phyloP scores from a whole-genome alignment of 768 basidiomycete genomes.

The Candolleomyces efflorescens region DNA sequence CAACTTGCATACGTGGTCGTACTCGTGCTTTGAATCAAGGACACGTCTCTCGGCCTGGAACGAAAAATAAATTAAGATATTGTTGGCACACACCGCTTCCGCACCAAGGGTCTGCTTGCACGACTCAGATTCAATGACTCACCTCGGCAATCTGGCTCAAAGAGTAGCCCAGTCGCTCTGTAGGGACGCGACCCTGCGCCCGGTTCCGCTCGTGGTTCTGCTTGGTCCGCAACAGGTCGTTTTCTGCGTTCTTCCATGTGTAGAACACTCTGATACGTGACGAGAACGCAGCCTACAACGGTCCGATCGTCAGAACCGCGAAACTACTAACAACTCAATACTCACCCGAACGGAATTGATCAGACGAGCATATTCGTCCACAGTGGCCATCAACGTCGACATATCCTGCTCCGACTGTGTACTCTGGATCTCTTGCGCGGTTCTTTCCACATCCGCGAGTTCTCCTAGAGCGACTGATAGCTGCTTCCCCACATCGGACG shows the following conservation, averaged over 20 bases:
- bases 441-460: constrained; percentile 70
- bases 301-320: background rate
- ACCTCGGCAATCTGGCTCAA: constrained; percentile 81
- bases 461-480: constrained; percentile 66
- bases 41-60: constrained; percentile 79
- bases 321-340: constrained; percentile 3
- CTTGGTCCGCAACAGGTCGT: constrained; percentile 66
- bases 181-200: constrained; percentile 65
- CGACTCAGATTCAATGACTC: constrained; percentile 16
- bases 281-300: constrained; percentile 71
- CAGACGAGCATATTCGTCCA: constrained; percentile 91
- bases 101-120: background rate
- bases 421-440: constrained; percentile 69
- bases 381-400: constrained; percentile 74
- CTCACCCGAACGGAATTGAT: constrained; percentile 82
- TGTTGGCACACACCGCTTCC: background rate
- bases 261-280: constrained; percentile 83
- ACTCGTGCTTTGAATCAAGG: constrained; percentile 81
- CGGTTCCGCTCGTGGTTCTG: constrained; percentile 79
- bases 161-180: constrained; percentile 70
- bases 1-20: constrained; percentile 81
- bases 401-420: constrained; percentile 81
- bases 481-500: constrained; percentile 71
- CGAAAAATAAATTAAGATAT: background rate
- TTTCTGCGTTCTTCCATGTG: constrained; percentile 77